Evolutionary conservation across 306 rosid species (phyloP).

Genomic region (Cicer judaicum): DNA sequence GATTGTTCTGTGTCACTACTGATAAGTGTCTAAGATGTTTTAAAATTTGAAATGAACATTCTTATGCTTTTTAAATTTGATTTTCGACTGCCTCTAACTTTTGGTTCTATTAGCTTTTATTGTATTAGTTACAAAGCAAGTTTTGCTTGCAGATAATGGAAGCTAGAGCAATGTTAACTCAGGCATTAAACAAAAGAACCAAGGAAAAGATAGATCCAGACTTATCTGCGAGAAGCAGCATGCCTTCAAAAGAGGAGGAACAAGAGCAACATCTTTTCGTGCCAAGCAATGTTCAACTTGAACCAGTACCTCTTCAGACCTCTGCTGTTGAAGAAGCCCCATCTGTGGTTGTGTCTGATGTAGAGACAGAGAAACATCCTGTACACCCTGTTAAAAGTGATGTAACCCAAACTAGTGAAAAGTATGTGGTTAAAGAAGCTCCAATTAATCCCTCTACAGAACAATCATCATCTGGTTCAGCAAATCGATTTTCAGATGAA

Average conservation of each 20-base stretch:
- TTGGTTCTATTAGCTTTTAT: background rate
- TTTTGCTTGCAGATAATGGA: slow-evolving; percentile 68
- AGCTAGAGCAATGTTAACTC: slow-evolving; percentile 72
- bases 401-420: slow-evolving; percentile 62
- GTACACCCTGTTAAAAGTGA: slow-evolving; percentile 56
- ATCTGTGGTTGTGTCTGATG: slow-evolving; percentile 46
- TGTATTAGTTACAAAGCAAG: slow-evolving; percentile 33
- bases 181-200: slow-evolving; percentile 55
- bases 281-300: slow-evolving; percentile 54
- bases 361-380: slow-evolving; percentile 66
- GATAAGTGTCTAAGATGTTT: slow-evolving; percentile 8
- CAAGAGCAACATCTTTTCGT: slow-evolving; percentile 68
- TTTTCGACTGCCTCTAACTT: slow-evolving; percentile 5
- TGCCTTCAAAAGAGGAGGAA: slow-evolving; percentile 54
- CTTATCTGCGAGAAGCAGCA: slow-evolving; percentile 42
- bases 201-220: slow-evolving; percentile 56
- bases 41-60: slow-evolving; percentile 8
- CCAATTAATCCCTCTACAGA: slow-evolving; percentile 45
- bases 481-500: slow-evolving; percentile 55
- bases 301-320: slow-evolving; percentile 48
- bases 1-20: background rate
- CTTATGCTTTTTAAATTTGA: slow-evolving; percentile 20
- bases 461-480: slow-evolving; percentile 51
- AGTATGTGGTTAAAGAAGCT: slow-evolving; percentile 62
- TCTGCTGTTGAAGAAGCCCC: slow-evolving; percentile 53